Conservation (phyloP, 805 yeast genomes). For the Candida koratica region DNA sequence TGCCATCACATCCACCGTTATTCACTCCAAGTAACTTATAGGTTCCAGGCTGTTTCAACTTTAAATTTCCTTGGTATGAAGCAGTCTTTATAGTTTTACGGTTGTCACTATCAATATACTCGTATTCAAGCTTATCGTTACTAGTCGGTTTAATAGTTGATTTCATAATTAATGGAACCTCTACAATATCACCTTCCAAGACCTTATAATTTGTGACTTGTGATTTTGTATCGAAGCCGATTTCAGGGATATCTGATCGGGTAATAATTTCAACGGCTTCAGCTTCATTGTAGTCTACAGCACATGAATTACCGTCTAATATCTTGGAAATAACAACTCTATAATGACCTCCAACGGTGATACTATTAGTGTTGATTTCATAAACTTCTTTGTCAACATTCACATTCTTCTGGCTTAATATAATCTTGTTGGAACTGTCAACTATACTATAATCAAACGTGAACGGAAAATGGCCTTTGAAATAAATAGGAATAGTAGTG, state of each 20-base stretch:
- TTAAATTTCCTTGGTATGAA: constrained; percentile 6
- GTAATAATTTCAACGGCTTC: constrained; percentile 57
- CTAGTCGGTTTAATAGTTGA: constrained; percentile 28
- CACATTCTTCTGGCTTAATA: constrained; percentile 2
- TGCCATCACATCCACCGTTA: constrained; percentile 47
- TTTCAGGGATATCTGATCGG: constrained; percentile 61
- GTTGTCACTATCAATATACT: constrained; percentile 16
- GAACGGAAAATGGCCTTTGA: constrained; percentile 82
- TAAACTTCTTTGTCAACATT: constrained; percentile 5
- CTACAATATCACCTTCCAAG: constrained; percentile 57
- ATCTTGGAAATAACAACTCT: constrained; percentile 59
- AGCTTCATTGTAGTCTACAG: constrained; percentile 55
- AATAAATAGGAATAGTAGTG: constrained; percentile 45
- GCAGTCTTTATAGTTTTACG: constrained; percentile 1
- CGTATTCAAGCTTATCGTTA: constrained; percentile 33
- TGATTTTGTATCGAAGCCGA: constrained; percentile 26
- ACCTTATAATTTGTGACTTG: constrained; percentile 31
- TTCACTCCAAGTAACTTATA: constrained; percentile 38
- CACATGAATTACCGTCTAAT: constrained; percentile 74
- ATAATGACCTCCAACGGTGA: constrained; percentile 70
- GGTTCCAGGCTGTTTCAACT: constrained; percentile 10
- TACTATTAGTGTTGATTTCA: constrained; percentile 47
- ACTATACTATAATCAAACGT: constrained; percentile 63
- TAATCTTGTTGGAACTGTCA: constrained; percentile 29
- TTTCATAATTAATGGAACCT: constrained; percentile 50